phyloP scores from a whole-genome alignment of 495 filamentous ascomycete species.

The Acidiella bohemica region DNA sequence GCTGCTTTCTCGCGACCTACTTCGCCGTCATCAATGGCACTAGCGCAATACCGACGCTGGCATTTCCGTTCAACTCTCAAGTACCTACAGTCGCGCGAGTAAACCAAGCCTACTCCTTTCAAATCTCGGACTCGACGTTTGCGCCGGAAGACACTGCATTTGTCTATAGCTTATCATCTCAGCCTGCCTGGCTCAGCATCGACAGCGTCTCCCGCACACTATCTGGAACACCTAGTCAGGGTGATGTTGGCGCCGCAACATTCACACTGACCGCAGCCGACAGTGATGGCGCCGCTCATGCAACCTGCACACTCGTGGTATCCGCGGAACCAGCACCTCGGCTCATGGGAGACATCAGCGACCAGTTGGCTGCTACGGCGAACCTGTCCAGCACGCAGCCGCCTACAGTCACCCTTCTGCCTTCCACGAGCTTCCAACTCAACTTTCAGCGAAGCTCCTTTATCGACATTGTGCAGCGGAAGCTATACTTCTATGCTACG shows the following conservation, averaged over 20 bases:
- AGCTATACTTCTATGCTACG: conserved; percentile 55
- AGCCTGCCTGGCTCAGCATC: conserved; percentile 57
- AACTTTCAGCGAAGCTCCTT: conserved; percentile 23
- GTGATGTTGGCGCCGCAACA: conserved; percentile 40
- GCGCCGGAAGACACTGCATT: conserved; percentile 37
- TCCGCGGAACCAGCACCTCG: conserved; percentile 16
- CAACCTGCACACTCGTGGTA: conserved; percentile 24
- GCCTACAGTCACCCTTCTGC: conserved; percentile 17
- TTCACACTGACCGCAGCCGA: conserved; percentile 32
- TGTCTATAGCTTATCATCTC: conserved; percentile 47
- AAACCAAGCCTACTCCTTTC: conserved; percentile 49
- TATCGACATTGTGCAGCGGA: conserved; percentile 15
- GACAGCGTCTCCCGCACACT: conserved; percentile 48
- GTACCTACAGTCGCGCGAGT: conserved; percentile 61
- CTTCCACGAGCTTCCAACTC: conserved; percentile 20
- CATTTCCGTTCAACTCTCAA: conserved; percentile 64
- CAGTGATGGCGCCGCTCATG: conserved; percentile 18
- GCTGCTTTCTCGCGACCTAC: no score
- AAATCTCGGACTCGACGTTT: conserved; percentile 57
- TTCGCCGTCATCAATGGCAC: no score
- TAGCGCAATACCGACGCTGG: conserved; percentile 25
- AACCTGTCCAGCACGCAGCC: conserved; percentile 21
- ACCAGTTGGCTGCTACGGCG: conserved; percentile 21
- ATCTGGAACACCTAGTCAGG: conserved; percentile 47
- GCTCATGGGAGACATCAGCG: conserved; percentile 18